These are phyloP conservation scores for Metschnikowia koreensis DNA, from an alignment of 805 yeast species.

Conservation along the genomic window DNA sequence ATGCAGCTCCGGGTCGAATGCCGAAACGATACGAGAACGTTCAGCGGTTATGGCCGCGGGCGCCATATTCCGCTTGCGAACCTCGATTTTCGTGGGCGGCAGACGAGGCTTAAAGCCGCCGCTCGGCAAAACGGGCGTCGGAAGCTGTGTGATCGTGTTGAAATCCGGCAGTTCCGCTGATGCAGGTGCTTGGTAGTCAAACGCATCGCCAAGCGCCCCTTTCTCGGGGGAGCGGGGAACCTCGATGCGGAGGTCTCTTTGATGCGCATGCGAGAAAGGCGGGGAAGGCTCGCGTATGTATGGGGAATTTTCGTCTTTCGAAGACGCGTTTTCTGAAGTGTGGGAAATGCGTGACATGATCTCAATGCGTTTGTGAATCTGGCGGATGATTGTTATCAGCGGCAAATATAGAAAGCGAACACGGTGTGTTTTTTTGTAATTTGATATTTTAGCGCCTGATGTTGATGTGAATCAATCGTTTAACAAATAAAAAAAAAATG, in stretches of 20 bases:
- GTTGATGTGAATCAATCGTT: too few species aligned
- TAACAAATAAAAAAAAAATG: too few species aligned
- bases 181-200: conserved; percentile 6
- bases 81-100: conserved; percentile 2
- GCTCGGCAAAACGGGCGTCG: conserved; percentile 39
- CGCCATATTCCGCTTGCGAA: conserved; percentile 9
- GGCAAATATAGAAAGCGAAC: background rate
- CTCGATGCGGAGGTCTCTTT: conserved; percentile 9
- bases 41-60: background rate
- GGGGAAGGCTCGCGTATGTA: background rate
- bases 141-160: conserved; percentile 42
- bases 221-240: conserved; percentile 8
- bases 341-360: background rate
- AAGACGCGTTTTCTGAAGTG: conserved; percentile 2
- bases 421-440: background rate
- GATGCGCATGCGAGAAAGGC: background rate
- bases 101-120: conserved; percentile 9
- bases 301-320: background rate
- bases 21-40: conserved; percentile 13
- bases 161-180: conserved; percentile 15
- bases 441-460: too few species aligned
- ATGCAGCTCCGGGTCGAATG: conserved; percentile 10
- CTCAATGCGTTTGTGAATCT: background rate
- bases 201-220: conserved; percentile 12
- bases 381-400: background rate